These are phyloP conservation scores for Phaeosphaeriaceae sp. DNA, from an alignment of 2,329 filamentous ascomycete genomes.

Conservation along the genomic window DNA sequence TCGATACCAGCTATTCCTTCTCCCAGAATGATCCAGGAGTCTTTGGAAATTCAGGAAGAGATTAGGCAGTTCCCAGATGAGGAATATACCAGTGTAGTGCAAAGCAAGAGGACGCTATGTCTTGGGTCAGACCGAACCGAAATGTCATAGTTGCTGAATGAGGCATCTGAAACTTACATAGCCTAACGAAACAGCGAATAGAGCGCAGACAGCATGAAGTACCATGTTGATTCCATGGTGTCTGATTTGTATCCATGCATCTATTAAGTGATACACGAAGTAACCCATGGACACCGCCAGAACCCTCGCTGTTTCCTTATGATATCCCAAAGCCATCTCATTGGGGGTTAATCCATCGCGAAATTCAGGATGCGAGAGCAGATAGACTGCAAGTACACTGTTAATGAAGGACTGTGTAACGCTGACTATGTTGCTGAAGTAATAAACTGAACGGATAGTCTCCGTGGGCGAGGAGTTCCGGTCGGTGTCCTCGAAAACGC, in stretches of 20 bases:
- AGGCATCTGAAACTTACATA: not conserved
- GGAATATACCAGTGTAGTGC: not conserved
- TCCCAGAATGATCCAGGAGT: not conserved
- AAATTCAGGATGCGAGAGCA: not conserved
- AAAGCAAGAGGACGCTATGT: not conserved
- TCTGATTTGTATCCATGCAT: not conserved
- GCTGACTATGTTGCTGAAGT: not conserved
- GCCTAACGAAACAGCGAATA: not conserved
- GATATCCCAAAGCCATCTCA: not conserved
- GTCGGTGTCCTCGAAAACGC: not conserved
- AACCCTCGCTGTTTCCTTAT: not conserved
- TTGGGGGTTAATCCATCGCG: not conserved
- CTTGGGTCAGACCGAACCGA: not conserved
- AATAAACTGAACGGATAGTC: not conserved
- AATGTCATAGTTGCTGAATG: not conserved
- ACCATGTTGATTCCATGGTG: not conserved
- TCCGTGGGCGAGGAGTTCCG: not conserved
- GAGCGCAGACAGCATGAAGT: not conserved
- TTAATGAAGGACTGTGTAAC: not conserved
- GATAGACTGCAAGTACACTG: not conserved
- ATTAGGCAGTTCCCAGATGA: not conserved
- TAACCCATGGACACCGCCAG: not conserved
- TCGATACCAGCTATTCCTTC: not conserved
- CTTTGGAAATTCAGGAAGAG: not conserved
- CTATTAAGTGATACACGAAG: not conserved